Evolutionary conservation across 306 rosid species (phyloP), one percentile per base, ranked within the genome.

Genomic region (Lablab purpureus): DNA sequence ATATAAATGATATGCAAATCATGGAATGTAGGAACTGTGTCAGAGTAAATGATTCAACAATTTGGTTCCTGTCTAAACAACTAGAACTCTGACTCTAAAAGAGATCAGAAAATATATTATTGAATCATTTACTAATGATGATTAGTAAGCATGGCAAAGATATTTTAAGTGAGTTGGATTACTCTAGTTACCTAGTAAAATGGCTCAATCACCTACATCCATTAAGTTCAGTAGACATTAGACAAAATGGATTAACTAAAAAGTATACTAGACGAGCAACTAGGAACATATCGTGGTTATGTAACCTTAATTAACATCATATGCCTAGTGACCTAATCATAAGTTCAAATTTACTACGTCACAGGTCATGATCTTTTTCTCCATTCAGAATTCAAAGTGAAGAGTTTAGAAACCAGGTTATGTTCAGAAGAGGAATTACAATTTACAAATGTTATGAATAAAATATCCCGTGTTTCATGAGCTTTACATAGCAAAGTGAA

Each of bases 381-480:
- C 67, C 41, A 15, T 18, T 14, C 36, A 54, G 14, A 21, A 73
- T 36, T 52, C 77, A 10, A 50, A 30, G 8, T 51, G 19, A 32
- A n/a, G 30, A 28, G 25, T 11, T 50, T 32, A 32, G 65, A 72
- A 72, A 19, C 9, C 0, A 7, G 64, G 49, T 51, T 49, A 30
- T 21, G 18, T 19, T 78, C 34, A 65, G 71, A 71, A 17, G 13
- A 37, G 59, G 34, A 80, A 59, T 70, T 36, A 36, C 36, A 36
- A n/a, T n/a, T n/a, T n/a, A n/a, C n/a, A n/a, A n/a, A n/a, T n/a
- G n/a, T n/a, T n/a, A n/a, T n/a, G 6, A 52, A 64, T 9, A 27
- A 50, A 45, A 52, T 56, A 62, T 37, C 67, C 10, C 3, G 4
- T 6, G 59, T 70, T 58, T 12, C 11, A 21, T 12, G 40, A 8